A percentile compares a stretch with the other conserved stretches of the same genome.
phyloP scores from a whole-genome alignment of 306 rosid species.

The Clitoria ternatea region DNA sequence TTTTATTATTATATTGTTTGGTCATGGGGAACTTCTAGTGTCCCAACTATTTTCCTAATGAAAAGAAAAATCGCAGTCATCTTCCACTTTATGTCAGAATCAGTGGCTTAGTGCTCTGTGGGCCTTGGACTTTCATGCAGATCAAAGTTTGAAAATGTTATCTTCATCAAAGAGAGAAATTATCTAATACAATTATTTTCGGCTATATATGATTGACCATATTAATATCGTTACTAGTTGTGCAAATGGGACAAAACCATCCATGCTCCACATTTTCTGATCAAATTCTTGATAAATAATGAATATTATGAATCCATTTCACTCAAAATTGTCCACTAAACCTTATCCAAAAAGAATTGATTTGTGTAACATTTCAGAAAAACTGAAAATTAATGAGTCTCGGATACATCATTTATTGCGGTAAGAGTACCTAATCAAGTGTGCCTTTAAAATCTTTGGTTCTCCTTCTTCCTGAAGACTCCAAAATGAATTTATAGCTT shows the following conservation, averaged over 20 bases:
- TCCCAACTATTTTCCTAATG: constrained; percentile 26
- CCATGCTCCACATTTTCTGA: constrained; percentile 13
- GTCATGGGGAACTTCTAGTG: constrained; percentile 16
- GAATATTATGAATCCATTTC: not conserved
- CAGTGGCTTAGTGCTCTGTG: constrained; percentile 33
- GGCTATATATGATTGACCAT: constrained; percentile 14
- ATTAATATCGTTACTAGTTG: constrained; percentile 6
- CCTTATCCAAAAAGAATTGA: not conserved
- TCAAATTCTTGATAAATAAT: not conserved
- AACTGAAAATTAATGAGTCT: not conserved
- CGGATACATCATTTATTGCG: constrained; percentile 29
- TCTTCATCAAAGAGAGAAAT: constrained; percentile 17
- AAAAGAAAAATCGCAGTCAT: constrained; percentile 25
- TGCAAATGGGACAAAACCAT: constrained; percentile 25
- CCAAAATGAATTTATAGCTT: constrained; percentile 12
- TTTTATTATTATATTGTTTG: constrained; percentile 33
- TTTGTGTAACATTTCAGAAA: too few species aligned
- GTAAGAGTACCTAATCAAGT: constrained; percentile 22
- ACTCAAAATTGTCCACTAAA: not conserved
- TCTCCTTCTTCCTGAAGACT: constrained; percentile 8
- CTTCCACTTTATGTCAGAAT: constrained; percentile 35
- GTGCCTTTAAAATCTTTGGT: constrained; percentile 21
- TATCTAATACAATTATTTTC: constrained; percentile 20
- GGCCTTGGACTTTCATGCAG: constrained; percentile 28
- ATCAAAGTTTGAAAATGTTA: constrained; percentile 22